Conservation (phyloP, 208 protist genomes). For the Herpetomonas muscarum region DNA sequence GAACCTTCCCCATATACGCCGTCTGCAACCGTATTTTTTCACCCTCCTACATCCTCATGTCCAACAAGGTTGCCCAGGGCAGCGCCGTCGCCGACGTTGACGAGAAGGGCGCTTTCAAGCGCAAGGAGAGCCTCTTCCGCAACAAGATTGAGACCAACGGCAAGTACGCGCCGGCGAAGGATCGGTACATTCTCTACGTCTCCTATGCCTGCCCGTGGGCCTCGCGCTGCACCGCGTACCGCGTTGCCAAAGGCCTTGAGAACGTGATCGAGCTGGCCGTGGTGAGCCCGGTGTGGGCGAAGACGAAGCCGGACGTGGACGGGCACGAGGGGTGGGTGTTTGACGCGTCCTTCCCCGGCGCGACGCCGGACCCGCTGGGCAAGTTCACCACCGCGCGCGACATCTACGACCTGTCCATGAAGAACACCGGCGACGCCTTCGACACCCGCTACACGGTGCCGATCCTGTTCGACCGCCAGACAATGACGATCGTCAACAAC, state of each 20-base stretch:
- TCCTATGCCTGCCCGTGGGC: conserved; percentile 87
- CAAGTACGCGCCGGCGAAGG: conserved; percentile 36
- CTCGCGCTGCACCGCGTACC: conserved; percentile 40
- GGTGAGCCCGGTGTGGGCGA: conserved; percentile 47
- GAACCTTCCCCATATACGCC: too few species aligned
- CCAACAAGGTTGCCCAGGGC: neutral
- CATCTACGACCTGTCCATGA: conserved; percentile 65
- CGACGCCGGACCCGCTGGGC: conserved; percentile 38
- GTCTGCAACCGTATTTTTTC: too few species aligned
- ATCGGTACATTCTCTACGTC: conserved; percentile 88
- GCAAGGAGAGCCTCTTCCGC: conserved; percentile 47
- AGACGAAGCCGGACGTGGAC: conserved; percentile 32
- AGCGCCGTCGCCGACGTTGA: conserved; percentile 36
- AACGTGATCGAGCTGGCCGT: conserved; percentile 45
- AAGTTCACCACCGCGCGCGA: conserved; percentile 30
- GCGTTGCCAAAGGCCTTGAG: conserved; percentile 56
- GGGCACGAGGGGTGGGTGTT: conserved; percentile 67
- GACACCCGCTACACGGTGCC: conserved; percentile 77
- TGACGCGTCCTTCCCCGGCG: conserved; percentile 23
- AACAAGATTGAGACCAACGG: conserved; percentile 32
- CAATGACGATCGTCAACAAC: conserved; percentile 88
- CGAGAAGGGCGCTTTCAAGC: conserved; percentile 47
- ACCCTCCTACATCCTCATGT: neutral
- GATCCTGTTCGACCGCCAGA: conserved; percentile 88
- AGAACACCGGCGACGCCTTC: conserved; percentile 33